Evolutionary conservation across 106 monocot species (phyloP).

Genomic region (Cymbidium sinense): DNA sequence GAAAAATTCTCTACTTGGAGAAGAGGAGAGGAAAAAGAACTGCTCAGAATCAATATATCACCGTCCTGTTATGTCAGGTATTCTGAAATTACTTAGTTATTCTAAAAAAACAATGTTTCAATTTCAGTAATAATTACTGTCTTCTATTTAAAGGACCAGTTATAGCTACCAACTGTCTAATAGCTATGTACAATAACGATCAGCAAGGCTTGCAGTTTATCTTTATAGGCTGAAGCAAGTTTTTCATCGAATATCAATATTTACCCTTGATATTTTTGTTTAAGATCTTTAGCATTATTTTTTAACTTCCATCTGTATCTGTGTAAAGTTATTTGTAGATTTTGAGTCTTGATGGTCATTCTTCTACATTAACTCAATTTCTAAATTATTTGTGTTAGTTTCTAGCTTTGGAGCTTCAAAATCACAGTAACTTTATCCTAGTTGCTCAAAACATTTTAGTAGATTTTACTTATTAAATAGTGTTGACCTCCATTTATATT

Average conservation of each 20-base stretch:
- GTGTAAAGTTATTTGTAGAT: background rate
- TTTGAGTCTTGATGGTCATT: background rate
- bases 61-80: slow-evolving; percentile 21
- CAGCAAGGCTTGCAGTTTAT: background rate
- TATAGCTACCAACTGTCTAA: background rate
- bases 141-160: background rate
- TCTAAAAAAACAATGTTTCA: background rate
- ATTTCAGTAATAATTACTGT: background rate
- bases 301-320: background rate
- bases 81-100: background rate
- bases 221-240: background rate
- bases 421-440: background rate
- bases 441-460: background rate
- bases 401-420: background rate
- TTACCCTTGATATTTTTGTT: background rate
- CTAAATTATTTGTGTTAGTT: background rate
- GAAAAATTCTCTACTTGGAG: slow-evolving; percentile 16
- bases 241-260: background rate
- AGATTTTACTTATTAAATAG: background rate
- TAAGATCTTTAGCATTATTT: background rate
- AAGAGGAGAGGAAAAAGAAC: slow-evolving; percentile 24
- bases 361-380: background rate
- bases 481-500: too few relatives aligned
- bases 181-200: background rate
- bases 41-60: slow-evolving; percentile 24